Evolutionary conservation across 257 asterid species (phyloP), one percentile per base, ranked within the genome.

Genomic region (Misopates orontium): DNA sequence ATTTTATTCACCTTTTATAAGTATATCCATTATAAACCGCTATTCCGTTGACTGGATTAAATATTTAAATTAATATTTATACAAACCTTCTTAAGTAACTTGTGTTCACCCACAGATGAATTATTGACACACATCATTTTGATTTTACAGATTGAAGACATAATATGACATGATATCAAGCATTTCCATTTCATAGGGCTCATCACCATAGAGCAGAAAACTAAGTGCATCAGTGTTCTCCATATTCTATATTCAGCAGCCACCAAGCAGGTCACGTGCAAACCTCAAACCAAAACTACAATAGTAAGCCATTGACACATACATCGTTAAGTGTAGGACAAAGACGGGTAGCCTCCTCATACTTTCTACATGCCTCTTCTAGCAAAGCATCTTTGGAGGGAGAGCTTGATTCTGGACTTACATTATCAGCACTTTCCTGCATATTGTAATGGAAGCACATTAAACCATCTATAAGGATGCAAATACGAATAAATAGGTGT

Each of bases 401-500:
- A 79, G 97, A 85, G 72, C 80, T 77, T 24, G 99, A 83, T 67
- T 90, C 96, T 56, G 94, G 87, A 78, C 69, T 82, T 52, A 93
- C 89, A 70, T 93, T 93, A 76, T 93, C 99, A 41, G 99, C 99
- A 83, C 99, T 93, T 84, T 93, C 99, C 99, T 93, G 95, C 83
- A 84, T 50, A 66, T 59, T 62, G 32, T 11, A 20, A 41, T 42
- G 58, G 44, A 71, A 36, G 10, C 42, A 44, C 36, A 39, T 28
- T 57, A 62, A 28, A 60, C 73, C 15, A 60, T 36, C 57, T 31
- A 20, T 44, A 21, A 65, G 41, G 57, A 58, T 59, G 74, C 64
- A 58, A 71, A 55, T 48, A 64, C 39, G 54, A 53, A 48, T 62
- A 24, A 70, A 56, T 59, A 31, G 60, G 42, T 59, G 9, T 59